phyloP scores from a whole-genome alignment of 2,329 filamentous ascomycete species.

The Meredithiella fracta region DNA sequence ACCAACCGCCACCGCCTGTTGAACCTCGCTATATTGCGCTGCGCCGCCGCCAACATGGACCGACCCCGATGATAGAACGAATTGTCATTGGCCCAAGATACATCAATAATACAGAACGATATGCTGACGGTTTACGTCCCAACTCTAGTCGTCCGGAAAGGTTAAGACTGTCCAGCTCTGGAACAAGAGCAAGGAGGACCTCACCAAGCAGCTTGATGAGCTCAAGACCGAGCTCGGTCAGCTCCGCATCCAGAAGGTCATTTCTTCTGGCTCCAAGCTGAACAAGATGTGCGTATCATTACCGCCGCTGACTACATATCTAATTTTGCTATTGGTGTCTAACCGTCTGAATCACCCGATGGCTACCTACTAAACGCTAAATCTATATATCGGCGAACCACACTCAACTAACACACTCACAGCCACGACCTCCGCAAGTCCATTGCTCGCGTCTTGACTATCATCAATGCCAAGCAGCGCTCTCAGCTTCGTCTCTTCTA shows the following conservation, averaged over 20 bases:
- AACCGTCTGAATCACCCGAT: too few species aligned
- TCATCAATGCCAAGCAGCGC: slow-evolving; percentile 99
- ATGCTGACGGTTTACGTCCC: slow-evolving; percentile 10
- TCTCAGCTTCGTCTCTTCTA: slow-evolving; percentile 97
- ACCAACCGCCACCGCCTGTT: neutral
- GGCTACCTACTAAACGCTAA: too few species aligned
- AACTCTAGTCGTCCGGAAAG: slow-evolving; percentile 36
- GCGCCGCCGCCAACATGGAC: neutral
- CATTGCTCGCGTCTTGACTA: slow-evolving; percentile 93
- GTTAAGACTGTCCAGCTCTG: slow-evolving; percentile 96
- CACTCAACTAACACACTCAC: slow-evolving; percentile 17
- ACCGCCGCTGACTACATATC: neutral
- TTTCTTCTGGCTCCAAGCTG: slow-evolving; percentile 87
- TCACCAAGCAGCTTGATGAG: slow-evolving; percentile 86
- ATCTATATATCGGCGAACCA: too few species aligned
- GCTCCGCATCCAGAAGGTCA: slow-evolving; percentile 96
- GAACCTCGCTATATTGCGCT: neutral
- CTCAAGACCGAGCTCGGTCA: slow-evolving; percentile 92
- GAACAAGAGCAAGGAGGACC: slow-evolving; percentile 98
- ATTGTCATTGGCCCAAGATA: neutral
- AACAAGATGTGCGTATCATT: slow-evolving; percentile 69
- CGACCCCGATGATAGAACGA: neutral
- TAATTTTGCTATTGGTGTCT: too few species aligned
- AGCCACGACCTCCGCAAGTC: slow-evolving; percentile 99
- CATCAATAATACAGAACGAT: slow-evolving; percentile 6